phyloP scores from a whole-genome alignment of 305 asterid genomes.

The Solanum chacoense region DNA sequence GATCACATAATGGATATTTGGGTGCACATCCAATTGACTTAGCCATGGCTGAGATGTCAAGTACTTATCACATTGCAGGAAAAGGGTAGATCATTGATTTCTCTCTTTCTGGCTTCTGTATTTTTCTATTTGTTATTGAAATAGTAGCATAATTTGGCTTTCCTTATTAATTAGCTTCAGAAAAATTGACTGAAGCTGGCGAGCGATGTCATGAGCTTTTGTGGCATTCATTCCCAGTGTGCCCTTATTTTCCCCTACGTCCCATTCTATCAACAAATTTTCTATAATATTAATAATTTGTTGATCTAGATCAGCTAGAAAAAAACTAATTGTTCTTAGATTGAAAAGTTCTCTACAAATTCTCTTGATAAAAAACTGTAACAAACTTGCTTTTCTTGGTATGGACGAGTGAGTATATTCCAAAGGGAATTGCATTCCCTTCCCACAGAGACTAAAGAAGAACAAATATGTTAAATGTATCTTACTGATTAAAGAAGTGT shows the following conservation, averaged over 20 bases:
- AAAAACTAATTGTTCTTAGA: background rate
- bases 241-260: background rate
- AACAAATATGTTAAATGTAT: background rate
- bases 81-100: conserved; percentile 42
- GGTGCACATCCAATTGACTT: conserved; percentile 29
- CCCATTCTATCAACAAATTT: background rate
- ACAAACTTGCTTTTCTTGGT: background rate
- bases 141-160: background rate
- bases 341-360: background rate
- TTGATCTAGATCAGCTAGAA: background rate
- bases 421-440: background rate
- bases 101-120: background rate
- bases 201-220: background rate
- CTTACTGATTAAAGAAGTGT: background rate
- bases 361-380: background rate
- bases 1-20: conserved; percentile 21
- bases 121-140: background rate
- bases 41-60: conserved; percentile 68
- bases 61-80: conserved; percentile 46
- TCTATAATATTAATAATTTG: background rate
- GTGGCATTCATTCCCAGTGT: background rate
- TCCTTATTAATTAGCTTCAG: background rate
- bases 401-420: background rate
- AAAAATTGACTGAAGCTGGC: background rate
- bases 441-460: background rate